A percentile compares a stretch with the other conserved stretches of the same genome.
Conservation (phyloP, 2,329 filamentous ascomycete species). For the Diplodia mutila region DNA sequence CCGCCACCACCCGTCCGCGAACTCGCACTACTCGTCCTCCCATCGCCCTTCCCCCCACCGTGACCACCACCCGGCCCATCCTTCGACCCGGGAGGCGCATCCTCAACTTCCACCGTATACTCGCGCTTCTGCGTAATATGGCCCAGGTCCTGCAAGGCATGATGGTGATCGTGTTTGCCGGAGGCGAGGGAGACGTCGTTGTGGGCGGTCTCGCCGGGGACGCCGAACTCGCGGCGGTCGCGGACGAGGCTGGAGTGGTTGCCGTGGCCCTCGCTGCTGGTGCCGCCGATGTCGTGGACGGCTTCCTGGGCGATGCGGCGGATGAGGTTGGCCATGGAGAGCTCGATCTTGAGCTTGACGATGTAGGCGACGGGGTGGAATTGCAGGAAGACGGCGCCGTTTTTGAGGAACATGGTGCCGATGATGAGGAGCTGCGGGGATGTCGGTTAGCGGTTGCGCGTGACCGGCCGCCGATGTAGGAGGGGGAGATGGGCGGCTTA, state of each 20-base stretch:
- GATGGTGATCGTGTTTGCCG: not conserved
- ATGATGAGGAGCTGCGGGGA: conserved; percentile 20
- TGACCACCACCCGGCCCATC: not conserved
- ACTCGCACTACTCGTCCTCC: not conserved
- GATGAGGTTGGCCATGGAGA: conserved; percentile 50
- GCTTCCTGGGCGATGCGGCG: conserved; percentile 28
- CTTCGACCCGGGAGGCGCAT: not conserved
- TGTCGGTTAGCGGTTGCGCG: not conserved
- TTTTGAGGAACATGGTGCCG: conserved; percentile 23
- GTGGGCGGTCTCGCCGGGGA: not conserved
- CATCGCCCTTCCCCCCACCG: too few relatives aligned
- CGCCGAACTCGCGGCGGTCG: conserved; percentile 5
- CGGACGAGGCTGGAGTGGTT: not conserved
- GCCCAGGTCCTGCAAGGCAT: not conserved
- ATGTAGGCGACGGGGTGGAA: conserved; percentile 50
- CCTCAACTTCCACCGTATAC: not conserved
- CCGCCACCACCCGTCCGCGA: too few relatives aligned
- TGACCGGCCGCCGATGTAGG: too few relatives aligned
- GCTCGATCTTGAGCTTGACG: conserved; percentile 51
- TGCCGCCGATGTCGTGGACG: not conserved
- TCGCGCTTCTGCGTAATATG: not conserved
- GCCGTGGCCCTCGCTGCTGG: not conserved
- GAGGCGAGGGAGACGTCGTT: too few relatives aligned
- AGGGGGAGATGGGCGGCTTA: conserved; percentile 9
- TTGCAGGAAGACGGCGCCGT: conserved; percentile 36